These are phyloP conservation scores for Moringa oleifera DNA, from an alignment of 345 rosid genomes.

Conservation along the genomic window DNA sequence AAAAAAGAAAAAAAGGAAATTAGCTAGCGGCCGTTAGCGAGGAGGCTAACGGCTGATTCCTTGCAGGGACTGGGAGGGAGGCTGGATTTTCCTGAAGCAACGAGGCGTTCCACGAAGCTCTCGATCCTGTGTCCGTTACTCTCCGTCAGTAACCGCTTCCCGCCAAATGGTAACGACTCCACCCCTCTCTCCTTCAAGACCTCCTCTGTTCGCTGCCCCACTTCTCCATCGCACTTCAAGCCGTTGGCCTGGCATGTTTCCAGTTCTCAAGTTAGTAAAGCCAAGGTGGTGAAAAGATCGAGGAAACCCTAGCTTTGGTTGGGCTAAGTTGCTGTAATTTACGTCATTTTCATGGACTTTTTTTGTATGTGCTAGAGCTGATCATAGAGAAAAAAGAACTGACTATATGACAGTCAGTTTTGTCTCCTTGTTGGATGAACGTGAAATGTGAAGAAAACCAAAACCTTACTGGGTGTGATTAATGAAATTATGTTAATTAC, in stretches of 20 bases:
- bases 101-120: slow-evolving; percentile 71
- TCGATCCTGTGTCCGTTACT: slow-evolving; percentile 76
- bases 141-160: slow-evolving; percentile 80
- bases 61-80: slow-evolving; percentile 87
- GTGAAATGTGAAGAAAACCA: too few relatives aligned
- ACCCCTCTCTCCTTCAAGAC: slow-evolving; percentile 74
- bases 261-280: background rate
- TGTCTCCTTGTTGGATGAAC: too few relatives aligned
- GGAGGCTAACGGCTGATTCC: slow-evolving; percentile 58
- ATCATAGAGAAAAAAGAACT: too few relatives aligned
- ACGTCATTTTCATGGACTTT: background rate
- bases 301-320: too few relatives aligned
- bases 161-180: slow-evolving; percentile 87
- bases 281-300: background rate
- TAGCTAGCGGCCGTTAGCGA: slow-evolving; percentile 59
- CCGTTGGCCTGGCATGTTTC: slow-evolving; percentile 54
- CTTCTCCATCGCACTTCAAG: slow-evolving; percentile 32
- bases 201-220: slow-evolving; percentile 38
- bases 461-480: too few relatives aligned
- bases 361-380: too few relatives aligned
- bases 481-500: too few relatives aligned
- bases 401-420: too few relatives aligned
- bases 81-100: slow-evolving; percentile 70
- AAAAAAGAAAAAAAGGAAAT: background rate
- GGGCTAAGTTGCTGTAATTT: too few relatives aligned